Conservation (phyloP, 2,329 filamentous ascomycete species). For the Aspergillus thermomutatus region DNA sequence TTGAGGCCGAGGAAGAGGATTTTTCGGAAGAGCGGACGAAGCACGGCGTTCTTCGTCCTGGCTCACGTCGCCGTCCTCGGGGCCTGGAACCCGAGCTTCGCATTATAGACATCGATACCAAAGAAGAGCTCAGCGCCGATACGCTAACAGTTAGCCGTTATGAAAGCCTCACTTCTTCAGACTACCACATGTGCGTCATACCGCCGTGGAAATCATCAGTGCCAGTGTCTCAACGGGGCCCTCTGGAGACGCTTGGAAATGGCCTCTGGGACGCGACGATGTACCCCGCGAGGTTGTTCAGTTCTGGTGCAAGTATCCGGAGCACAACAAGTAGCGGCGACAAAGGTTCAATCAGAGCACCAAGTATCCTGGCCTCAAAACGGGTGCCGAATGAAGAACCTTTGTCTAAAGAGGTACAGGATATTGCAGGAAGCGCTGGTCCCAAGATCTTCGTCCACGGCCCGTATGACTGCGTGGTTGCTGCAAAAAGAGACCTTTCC, state of each 20-base stretch:
- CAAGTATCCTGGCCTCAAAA: constrained; percentile 54
- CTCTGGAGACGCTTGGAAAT: constrained; percentile 70
- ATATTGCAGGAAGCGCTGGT: constrained; percentile 53
- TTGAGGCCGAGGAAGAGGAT: constrained; percentile 64
- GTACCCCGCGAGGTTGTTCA: constrained; percentile 83
- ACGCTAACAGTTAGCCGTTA: constrained; percentile 81
- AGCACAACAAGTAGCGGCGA: constrained; percentile 57
- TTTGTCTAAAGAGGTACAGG: constrained; percentile 43
- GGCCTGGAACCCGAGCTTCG: constrained; percentile 84
- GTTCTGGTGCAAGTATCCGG: constrained; percentile 74
- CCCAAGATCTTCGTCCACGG: constrained; percentile 92
- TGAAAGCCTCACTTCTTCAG: constrained; percentile 78
- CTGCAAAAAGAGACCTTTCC: constrained; percentile 77
- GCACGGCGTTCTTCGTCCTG: constrained; percentile 52
- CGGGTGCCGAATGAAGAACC: constrained; percentile 44
- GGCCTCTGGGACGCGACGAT: constrained; percentile 87
- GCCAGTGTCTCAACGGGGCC: constrained; percentile 64
- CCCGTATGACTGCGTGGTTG: constrained; percentile 93
- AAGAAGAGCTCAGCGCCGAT: constrained; percentile 80
- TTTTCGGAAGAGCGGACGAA: constrained; percentile 53
- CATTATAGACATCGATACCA: constrained; percentile 82
- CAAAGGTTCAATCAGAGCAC: constrained; percentile 49
- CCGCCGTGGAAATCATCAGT: constrained; percentile 70
- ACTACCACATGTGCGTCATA: constrained; percentile 85
- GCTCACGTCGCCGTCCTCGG: constrained; percentile 68